Conservation (phyloP, 441 rosid genomes). For the Corymbia calophylla region DNA sequence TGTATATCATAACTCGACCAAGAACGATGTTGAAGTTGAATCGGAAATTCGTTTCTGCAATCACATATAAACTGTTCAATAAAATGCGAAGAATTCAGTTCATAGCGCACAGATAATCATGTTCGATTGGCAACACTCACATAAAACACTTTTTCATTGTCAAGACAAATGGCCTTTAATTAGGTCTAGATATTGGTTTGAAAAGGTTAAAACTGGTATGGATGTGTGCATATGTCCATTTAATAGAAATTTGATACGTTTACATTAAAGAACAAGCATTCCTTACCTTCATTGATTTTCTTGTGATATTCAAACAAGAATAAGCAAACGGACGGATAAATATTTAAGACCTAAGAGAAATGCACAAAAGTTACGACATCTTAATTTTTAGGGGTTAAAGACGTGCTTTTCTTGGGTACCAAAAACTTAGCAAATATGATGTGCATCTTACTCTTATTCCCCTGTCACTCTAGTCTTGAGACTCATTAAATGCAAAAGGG, state of each 20-base stretch:
- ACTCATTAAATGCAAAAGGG: neutral
- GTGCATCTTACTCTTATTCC: neutral
- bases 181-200: neutral
- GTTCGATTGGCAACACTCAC: neutral
- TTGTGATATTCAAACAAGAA: neutral
- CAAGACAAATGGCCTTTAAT: no score
- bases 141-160: neutral
- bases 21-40: no score
- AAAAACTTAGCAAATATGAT: neutral
- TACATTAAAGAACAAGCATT: neutral
- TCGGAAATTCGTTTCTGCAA: no score
- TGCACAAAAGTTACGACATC: accelerated
- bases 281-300: neutral
- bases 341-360: neutral
- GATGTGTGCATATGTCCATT: neutral
- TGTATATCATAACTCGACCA: no score
- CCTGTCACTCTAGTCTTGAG: neutral
- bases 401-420: neutral
- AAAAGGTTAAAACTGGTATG: neutral
- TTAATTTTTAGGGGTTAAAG: neutral
- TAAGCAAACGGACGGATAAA: no score
- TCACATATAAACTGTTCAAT: no score
- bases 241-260: no score
- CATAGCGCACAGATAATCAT: no score
- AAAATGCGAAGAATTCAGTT: no score